Conservation (phyloP, 2,329 filamentous ascomycete species). For the Fusarium mundagurra region DNA sequence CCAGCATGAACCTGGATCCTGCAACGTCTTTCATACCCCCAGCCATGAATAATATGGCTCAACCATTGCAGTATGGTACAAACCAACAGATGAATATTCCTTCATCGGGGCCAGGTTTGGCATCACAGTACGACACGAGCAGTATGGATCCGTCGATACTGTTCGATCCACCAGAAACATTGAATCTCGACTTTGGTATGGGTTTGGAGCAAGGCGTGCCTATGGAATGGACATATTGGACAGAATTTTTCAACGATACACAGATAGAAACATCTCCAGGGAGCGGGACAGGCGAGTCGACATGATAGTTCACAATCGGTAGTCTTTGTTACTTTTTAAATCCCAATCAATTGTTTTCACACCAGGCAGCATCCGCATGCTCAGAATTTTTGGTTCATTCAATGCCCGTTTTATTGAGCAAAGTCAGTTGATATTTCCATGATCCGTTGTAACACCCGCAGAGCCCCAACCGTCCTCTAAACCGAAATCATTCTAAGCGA, state of each 20-base stretch:
- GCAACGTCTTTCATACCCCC: slow-evolving; percentile 1
- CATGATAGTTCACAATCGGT: slow-evolving; percentile 33
- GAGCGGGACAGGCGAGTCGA: slow-evolving; percentile 35
- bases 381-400: slow-evolving; percentile 55
- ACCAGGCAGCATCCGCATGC: slow-evolving; percentile 38
- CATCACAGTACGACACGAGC: slow-evolving; percentile 40
- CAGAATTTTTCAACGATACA: slow-evolving; percentile 56
- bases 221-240: slow-evolving; percentile 53
- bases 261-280: slow-evolving; percentile 47
- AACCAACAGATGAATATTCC: not conserved
- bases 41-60: slow-evolving; percentile 1
- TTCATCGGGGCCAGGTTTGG: not conserved
- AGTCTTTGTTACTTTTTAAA: slow-evolving; percentile 40
- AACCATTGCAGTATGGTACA: slow-evolving; percentile 19
- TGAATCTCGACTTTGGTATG: slow-evolving; percentile 39
- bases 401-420: slow-evolving; percentile 61
- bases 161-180: slow-evolving; percentile 42
- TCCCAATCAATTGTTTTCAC: slow-evolving; percentile 46
- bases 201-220: slow-evolving; percentile 33
- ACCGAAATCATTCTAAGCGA: slow-evolving; percentile 80
- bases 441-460: slow-evolving; percentile 70
- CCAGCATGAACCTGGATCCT: not conserved
- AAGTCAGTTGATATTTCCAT: slow-evolving; percentile 68
- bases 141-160: slow-evolving; percentile 45
- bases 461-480: slow-evolving; percentile 62